Evolutionary conservation across 2,329 filamentous ascomycete species (phyloP).

Genomic region (Verticillium tricorpus): DNA sequence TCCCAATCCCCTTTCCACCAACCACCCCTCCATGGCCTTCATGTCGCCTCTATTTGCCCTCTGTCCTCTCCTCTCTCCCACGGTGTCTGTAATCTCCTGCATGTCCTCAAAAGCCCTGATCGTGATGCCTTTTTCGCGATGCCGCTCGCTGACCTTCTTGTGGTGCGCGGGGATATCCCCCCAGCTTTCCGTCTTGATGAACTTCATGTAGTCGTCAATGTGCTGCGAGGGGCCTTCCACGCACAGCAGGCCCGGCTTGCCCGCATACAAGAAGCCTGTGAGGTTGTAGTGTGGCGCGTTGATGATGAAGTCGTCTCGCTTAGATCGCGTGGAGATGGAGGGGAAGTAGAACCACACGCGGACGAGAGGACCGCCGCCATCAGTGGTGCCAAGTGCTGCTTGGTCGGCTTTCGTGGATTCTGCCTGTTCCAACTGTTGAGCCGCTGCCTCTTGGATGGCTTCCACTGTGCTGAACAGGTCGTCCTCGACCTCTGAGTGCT

Average conservation of each 20-base stretch:
- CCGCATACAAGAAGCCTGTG: slow-evolving; percentile 56
- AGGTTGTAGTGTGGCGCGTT: slow-evolving; percentile 47
- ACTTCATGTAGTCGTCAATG: slow-evolving; percentile 57
- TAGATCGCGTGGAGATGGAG: slow-evolving; percentile 54
- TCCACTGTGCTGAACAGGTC: slow-evolving; percentile 44
- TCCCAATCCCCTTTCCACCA: slow-evolving; percentile 37
- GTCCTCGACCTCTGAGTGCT: slow-evolving; percentile 30
- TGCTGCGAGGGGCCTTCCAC: slow-evolving; percentile 41
- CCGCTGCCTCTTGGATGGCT: slow-evolving; percentile 31
- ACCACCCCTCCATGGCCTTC: slow-evolving; percentile 47
- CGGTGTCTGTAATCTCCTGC: slow-evolving; percentile 48
- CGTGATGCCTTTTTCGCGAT: slow-evolving; percentile 32
- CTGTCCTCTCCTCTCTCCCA: slow-evolving; percentile 42
- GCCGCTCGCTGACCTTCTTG: slow-evolving; percentile 57
- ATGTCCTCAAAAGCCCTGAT: slow-evolving; percentile 48
- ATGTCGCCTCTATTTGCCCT: slow-evolving; percentile 48
- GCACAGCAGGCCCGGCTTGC: slow-evolving; percentile 53
- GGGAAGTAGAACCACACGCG: slow-evolving; percentile 62
- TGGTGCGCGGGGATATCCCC: slow-evolving; percentile 57
- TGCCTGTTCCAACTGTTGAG: slow-evolving; percentile 20
- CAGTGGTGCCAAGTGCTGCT: neutral
- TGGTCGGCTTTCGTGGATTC: slow-evolving; percentile 3
- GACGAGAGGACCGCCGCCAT: slow-evolving; percentile 26
- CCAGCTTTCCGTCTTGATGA: slow-evolving; percentile 61
- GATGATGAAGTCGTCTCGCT: slow-evolving; percentile 52